These are phyloP conservation scores for Thraustochytrium aureum DNA, from an alignment of 352 stramenopile genomes.

Conservation along the genomic window DNA sequence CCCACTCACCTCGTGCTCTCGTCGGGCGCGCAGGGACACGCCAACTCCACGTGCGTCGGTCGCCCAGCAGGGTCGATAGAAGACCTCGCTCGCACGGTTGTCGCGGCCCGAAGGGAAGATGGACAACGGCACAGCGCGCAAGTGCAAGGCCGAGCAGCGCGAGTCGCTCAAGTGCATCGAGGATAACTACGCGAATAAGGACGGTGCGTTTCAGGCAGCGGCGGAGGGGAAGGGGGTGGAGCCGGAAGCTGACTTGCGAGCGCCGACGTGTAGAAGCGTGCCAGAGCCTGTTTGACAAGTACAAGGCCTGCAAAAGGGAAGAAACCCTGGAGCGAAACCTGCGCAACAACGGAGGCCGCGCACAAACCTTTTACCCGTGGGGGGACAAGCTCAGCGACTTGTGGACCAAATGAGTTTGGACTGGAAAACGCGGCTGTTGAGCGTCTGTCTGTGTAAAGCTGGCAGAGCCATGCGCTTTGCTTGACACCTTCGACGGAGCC, in stretches of 20 bases:
- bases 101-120: too few relatives aligned
- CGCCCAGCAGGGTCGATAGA: too few relatives aligned
- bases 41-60: too few relatives aligned
- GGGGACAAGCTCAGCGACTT: not conserved
- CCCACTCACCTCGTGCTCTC: too few relatives aligned
- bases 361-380: not conserved
- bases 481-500: too few relatives aligned
- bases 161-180: constrained; percentile 39
- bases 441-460: too few relatives aligned
- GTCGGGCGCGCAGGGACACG: too few relatives aligned
- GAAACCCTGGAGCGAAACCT: constrained; percentile 10
- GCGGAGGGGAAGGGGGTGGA: not conserved
- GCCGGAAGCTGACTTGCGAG: not conserved
- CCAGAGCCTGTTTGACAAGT: constrained; percentile 18
- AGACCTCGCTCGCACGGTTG: too few relatives aligned
- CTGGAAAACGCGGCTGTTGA: too few relatives aligned
- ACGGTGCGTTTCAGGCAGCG: not conserved
- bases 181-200: constrained; percentile 32
- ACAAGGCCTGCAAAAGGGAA: constrained; percentile 30
- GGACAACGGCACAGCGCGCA: not conserved
- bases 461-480: too few relatives aligned
- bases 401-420: not conserved
- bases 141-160: constrained; percentile 18
- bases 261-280: not conserved
- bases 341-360: constrained; percentile 21